Evolutionary conservation across 352 stramenopile genomes (phyloP), one percentile per base, ranked within the genome.

Genomic region (Phytophthora pinifolia): DNA sequence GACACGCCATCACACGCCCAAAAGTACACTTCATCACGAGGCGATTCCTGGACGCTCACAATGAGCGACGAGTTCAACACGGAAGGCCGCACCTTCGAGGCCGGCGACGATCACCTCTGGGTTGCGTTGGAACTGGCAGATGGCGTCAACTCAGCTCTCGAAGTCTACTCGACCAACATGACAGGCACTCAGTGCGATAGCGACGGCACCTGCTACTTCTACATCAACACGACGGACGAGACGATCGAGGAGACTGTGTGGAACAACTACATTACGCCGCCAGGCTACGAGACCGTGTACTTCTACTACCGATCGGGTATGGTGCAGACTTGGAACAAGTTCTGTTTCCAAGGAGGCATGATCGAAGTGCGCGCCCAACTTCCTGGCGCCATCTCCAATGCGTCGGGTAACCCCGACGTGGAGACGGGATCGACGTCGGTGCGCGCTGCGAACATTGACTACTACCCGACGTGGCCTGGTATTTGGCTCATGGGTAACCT

Each of bases 81-180:
- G 2, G 59, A 85, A 1, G 70, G 67, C 17, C 80, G 94, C 6
- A 83, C 47, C 1, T 98, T 98, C 68, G 49, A 81, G 29, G 86
- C 98, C 34, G 96, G 96, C 9, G 56, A 83, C 7, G 96, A 98
- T 74, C 89, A 96, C 30, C 72, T 91, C 29, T 98, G 96, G 96
- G 98, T 89, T 13, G 84, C 79, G 1, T 37, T 89, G 35, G 62
- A 85, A 12, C 71, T 70, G 9, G 67, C 76, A 10, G 79, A 89
- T 29, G 78, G 77, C 25, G 74, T 86, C 22, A 88, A 90, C 43
- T 60, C 61, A 10, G 79, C 79, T 17, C 54, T 89, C 2, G 75
- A 88, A 52, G 14, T 94, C 55, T 97, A 97, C 70, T 96, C 94
- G 45, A 70, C 67, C 37, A 85, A 72, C 33, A 92, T 89, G 60